phyloP scores from a whole-genome alignment of 23 red algal genomes.

The Agarophyton chilense region DNA sequence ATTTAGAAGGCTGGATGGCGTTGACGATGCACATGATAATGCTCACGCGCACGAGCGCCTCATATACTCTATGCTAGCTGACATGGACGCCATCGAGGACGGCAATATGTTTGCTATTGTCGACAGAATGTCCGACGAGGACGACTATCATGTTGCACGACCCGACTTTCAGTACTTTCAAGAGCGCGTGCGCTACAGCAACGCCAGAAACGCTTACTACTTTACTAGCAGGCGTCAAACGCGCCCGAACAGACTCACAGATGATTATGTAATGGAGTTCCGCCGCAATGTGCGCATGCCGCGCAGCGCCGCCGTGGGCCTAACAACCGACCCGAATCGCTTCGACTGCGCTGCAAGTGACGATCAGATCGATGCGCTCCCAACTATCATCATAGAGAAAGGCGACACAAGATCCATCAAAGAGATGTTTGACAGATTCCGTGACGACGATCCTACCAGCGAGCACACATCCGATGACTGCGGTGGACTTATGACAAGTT shows the following conservation, averaged over 20 bases:
- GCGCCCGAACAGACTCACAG: constrained; percentile 2
- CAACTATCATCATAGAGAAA: constrained; percentile 47
- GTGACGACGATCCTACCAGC: background rate
- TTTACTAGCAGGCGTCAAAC: constrained; percentile 38
- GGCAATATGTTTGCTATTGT: constrained; percentile 43
- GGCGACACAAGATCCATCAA: constrained; percentile 51
- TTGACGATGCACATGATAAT: background rate
- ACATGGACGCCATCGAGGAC: constrained; percentile 21
- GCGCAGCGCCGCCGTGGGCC: background rate
- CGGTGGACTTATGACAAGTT: constrained; percentile 18
- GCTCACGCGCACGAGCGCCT: background rate
- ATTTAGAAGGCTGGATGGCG: background rate
- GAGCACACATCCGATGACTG: background rate
- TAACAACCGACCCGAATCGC: background rate
- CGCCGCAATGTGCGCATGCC: constrained; percentile 21
- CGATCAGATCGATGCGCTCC: constrained; percentile 59
- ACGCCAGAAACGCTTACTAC: constrained; percentile 36
- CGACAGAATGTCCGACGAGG: constrained; percentile 52
- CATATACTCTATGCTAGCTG: constrained; percentile 36
- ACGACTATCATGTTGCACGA: constrained; percentile 32
- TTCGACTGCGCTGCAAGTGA: constrained; percentile 56
- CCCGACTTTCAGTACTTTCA: constrained; percentile 36
- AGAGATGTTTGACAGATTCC: constrained; percentile 42
- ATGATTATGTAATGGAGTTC: constrained; percentile 38
- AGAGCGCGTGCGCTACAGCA: constrained; percentile 18